A percentile compares a stretch with the other conserved stretches of the same genome.
Evolutionary conservation across 2,329 filamentous ascomycete species (phyloP).

Genomic region (Verticillium dahliae): DNA sequence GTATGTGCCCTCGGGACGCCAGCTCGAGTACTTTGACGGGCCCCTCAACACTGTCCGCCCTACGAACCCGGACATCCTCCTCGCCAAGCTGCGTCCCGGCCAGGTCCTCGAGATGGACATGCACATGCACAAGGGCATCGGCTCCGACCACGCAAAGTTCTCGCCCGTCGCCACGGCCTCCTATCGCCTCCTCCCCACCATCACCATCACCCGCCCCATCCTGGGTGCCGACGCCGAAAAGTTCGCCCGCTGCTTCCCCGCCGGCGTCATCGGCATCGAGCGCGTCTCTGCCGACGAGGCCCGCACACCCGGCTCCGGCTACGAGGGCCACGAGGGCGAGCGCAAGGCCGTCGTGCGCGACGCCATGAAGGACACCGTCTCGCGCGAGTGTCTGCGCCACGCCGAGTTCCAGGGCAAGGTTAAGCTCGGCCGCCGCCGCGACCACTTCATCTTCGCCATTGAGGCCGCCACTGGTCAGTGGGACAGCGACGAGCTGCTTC

Average conservation of each 20-base stretch:
- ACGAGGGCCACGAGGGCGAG: slow-evolving; percentile 71
- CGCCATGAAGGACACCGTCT: slow-evolving; percentile 91
- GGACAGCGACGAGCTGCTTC: slow-evolving; percentile 86
- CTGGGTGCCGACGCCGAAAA: slow-evolving; percentile 81
- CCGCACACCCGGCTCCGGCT: slow-evolving; percentile 50
- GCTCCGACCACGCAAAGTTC: slow-evolving; percentile 93
- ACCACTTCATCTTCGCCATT: slow-evolving; percentile 96
- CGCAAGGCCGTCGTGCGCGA: slow-evolving; percentile 81
- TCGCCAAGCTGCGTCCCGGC: slow-evolving; percentile 87
- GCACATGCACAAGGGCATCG: slow-evolving; percentile 93
- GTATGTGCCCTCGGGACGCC: slow-evolving; percentile 70
- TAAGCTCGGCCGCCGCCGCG: slow-evolving; percentile 78
- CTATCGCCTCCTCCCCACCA: slow-evolving; percentile 84
- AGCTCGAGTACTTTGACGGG: slow-evolving; percentile 57
- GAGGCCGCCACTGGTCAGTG: slow-evolving; percentile 97
- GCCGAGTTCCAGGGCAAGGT: slow-evolving; percentile 94
- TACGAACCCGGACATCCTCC: slow-evolving; percentile 84
- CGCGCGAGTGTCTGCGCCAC: slow-evolving; percentile 85
- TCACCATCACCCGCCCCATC: slow-evolving; percentile 78
- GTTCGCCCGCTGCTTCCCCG: slow-evolving; percentile 83
- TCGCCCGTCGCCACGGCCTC: slow-evolving; percentile 92
- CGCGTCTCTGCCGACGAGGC: slow-evolving; percentile 64
- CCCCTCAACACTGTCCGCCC: slow-evolving; percentile 64
- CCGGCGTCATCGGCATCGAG: slow-evolving; percentile 78
- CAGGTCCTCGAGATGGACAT: slow-evolving; percentile 82